phyloP scores from a whole-genome alignment of 164 flowering plant genomes.

The Kalanchoe fedtschenkoi region DNA sequence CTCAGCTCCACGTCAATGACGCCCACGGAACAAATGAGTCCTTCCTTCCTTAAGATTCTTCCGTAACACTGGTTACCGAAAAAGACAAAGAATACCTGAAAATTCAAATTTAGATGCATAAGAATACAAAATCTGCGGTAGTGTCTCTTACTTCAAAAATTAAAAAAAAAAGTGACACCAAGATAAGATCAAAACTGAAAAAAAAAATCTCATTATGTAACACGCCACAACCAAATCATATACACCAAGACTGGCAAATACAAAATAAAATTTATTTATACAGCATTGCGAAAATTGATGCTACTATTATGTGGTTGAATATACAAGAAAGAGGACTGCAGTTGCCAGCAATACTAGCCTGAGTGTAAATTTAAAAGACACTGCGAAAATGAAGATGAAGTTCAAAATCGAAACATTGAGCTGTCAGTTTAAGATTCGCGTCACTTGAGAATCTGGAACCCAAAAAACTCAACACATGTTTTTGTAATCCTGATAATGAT shows the following conservation, averaged over 20 bases:
- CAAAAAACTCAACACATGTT: no score
- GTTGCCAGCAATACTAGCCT: background rate
- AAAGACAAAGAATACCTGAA: background rate
- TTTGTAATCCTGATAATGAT: no score
- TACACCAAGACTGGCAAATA: no score
- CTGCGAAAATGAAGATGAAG: background rate
- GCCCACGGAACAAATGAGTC: background rate
- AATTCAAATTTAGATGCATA: background rate
- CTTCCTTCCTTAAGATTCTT: background rate
- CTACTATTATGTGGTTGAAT: background rate
- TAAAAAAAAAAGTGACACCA: no score
- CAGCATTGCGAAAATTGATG: background rate
- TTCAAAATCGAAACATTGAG: no score
- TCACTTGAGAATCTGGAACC: no score
- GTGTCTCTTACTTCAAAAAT: background rate
- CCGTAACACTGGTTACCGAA: background rate
- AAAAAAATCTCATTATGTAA: background rate
- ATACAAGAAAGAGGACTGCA: background rate
- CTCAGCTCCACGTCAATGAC: constrained; percentile 10
- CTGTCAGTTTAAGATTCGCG: no score
- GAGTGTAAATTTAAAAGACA: no score
- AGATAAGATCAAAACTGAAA: background rate
- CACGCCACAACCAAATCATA: background rate
- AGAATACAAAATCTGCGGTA: background rate
- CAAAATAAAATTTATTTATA: no score